phyloP scores from a whole-genome alignment of 352 stramenopile species.

The Pythium sp. region DNA sequence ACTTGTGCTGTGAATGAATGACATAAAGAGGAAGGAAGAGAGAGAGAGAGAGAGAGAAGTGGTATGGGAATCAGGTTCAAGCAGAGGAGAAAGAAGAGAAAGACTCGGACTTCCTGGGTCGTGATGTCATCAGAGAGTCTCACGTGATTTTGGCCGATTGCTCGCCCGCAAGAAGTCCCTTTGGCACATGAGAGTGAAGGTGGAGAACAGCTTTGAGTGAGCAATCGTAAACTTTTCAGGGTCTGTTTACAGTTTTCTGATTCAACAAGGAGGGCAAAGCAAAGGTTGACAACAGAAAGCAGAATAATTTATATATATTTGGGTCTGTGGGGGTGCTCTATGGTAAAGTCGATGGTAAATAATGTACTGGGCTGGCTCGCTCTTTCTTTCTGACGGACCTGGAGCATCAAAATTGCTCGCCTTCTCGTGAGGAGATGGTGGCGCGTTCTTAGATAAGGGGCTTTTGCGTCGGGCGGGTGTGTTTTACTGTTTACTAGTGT shows the following conservation, averaged over 20 bases:
- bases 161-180: neutral
- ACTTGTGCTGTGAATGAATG: neutral
- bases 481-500: slow-evolving; percentile 1
- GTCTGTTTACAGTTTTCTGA: neutral
- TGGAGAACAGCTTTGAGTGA: neutral
- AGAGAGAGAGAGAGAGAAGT: neutral
- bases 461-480: neutral
- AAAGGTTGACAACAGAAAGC: neutral
- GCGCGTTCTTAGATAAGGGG: neutral
- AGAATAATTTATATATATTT: slow-evolving; percentile 8
- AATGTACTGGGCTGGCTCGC: neutral
- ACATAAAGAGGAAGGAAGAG: neutral
- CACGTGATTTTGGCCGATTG: neutral
- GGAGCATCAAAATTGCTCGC: slow-evolving; percentile 2
- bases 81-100: neutral
- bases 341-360: neutral
- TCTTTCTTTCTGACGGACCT: neutral
- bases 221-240: neutral
- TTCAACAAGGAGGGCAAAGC: neutral
- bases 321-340: neutral
- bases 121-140: neutral
- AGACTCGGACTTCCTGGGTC: neutral
- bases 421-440: neutral
- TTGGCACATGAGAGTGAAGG: slow-evolving; percentile 8
- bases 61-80: neutral